Evolutionary conservation across 1,284 basidiomycete species (phyloP).

Genomic region (Leccinum fallax): DNA sequence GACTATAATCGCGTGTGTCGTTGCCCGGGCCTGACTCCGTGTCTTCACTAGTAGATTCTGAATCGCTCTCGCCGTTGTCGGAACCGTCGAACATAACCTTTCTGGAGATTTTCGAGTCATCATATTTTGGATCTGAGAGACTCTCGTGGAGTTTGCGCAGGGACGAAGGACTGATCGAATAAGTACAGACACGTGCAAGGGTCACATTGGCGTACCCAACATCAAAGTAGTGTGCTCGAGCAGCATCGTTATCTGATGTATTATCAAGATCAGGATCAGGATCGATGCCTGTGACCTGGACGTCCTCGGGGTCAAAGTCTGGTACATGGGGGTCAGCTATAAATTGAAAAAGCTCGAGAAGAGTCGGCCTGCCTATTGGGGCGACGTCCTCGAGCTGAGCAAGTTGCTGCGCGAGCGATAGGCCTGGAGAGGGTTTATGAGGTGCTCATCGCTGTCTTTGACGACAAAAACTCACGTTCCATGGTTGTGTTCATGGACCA

Average conservation of each 20-base stretch:
- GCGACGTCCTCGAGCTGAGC: slow-evolving; percentile 73
- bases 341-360: not conserved
- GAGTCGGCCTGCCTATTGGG: slow-evolving; percentile 56
- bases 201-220: slow-evolving; percentile 63
- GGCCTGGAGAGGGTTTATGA: slow-evolving; percentile 40
- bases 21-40: slow-evolving; percentile 9
- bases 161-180: slow-evolving; percentile 58
- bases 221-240: slow-evolving; percentile 78
- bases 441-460: slow-evolving; percentile 3
- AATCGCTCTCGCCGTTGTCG: slow-evolving; percentile 38
- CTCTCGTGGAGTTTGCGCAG: slow-evolving; percentile 66
- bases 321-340: slow-evolving; percentile 32
- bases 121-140: slow-evolving; percentile 75
- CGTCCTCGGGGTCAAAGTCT: slow-evolving; percentile 80
- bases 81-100: slow-evolving; percentile 54
- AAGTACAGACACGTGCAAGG: slow-evolving; percentile 14
- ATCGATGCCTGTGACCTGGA: slow-evolving; percentile 39
- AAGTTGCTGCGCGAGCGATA: slow-evolving; percentile 81
- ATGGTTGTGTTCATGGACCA: slow-evolving; percentile 14
- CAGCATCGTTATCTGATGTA: slow-evolving; percentile 37
- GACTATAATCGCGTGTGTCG: slow-evolving; percentile 18
- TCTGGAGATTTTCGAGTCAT: slow-evolving; percentile 64
- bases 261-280: slow-evolving; percentile 33
- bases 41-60: slow-evolving; percentile 31
- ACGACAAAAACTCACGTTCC: slow-evolving; percentile 33